phyloP scores from a whole-genome alignment of 441 rosid species.

The Geranium incanum region DNA sequence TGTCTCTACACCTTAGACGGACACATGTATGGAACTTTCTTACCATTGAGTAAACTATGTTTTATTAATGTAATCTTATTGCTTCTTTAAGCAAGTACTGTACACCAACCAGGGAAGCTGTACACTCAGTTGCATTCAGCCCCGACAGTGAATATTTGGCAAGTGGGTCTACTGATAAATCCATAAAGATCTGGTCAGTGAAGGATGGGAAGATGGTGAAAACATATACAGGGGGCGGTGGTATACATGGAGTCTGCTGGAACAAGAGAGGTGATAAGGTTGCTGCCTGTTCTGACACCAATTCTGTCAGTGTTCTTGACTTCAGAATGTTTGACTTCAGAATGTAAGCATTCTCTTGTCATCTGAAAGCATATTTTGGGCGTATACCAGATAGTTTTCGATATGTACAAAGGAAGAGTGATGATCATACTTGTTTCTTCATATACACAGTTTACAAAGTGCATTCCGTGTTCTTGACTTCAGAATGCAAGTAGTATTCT shows the following conservation, averaged over 20 bases:
- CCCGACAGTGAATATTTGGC: conserved; percentile 93
- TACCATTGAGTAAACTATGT: not conserved
- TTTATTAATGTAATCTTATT: not conserved
- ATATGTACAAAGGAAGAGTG: too few relatives aligned
- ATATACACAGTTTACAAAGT: too few relatives aligned
- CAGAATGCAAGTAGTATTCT: too few relatives aligned
- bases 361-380: too few relatives aligned
- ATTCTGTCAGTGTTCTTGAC: conserved; percentile 77
- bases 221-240: conserved; percentile 81
- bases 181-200: conserved; percentile 86
- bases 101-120: conserved; percentile 59
- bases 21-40: conserved; percentile 53
- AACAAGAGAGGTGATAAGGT: conserved; percentile 91
- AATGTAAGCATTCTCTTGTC: conserved; percentile 39
- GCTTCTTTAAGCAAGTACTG: not conserved
- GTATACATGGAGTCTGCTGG: conserved; percentile 95
- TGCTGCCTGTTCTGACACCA: conserved; percentile 86
- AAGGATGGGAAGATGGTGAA: conserved; percentile 82
- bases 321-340: conserved; percentile 96
- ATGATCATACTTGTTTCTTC: too few relatives aligned
- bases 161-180: conserved; percentile 84
- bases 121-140: conserved; percentile 91
- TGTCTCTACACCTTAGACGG: conserved; percentile 80
- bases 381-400: too few relatives aligned
- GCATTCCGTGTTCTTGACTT: too few relatives aligned